Evolutionary conservation across 768 basidiomycete genomes (phyloP), one percentile per base, ranked within the genome.

Genomic region (Russula earlei): DNA sequence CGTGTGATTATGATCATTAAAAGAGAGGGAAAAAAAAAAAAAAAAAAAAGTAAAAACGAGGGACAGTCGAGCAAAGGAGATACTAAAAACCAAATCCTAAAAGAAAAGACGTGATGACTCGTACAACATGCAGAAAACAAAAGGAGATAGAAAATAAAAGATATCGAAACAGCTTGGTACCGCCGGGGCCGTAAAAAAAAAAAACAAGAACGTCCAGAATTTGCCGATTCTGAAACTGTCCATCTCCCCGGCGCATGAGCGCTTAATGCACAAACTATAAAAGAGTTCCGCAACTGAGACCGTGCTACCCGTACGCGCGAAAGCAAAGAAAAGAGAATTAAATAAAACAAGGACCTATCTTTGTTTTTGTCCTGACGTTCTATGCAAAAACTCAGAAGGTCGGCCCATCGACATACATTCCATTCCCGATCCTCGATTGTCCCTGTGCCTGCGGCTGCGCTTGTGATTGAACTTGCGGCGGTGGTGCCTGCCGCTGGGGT

Each of bases 361-460:
- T 36, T 14, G 8, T 11, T 36, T 36, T 36, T 15, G 10, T 36
- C 34, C 14, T 15, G n/a, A 7, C 7, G 29, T 38, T 19, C 27
- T 10, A 3, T 4, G 19, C 19, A 11, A 31, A 17, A 15, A 25
- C 37, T 57, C 49, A 62, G 36, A 60, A 62, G 15, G 52, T 14
- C 20, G 45, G 4, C 8, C 55, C 17, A 34, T 61, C 55, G 25
- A 61, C 55, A 6, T 57, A 62, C 59, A 62, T 62, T 25, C 45
- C 38, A 22, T 57, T 49, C 5, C 51, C 52, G 8, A 54, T 31
- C 29, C 46, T 42, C 20, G 47, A 41, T 24, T 27, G 29, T 22
- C 44, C 19, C 8, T 45, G 56, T 38, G 54, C 12, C 42, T 29
- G 33, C n/a, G n/a, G n/a, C 19, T 31, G 49, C 42, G 49, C 4